Percentiles rank a stretch among this genome's conserved stretches.
phyloP scores from a whole-genome alignment of 1,284 basidiomycete species.

The Fomes fomentarius region DNA sequence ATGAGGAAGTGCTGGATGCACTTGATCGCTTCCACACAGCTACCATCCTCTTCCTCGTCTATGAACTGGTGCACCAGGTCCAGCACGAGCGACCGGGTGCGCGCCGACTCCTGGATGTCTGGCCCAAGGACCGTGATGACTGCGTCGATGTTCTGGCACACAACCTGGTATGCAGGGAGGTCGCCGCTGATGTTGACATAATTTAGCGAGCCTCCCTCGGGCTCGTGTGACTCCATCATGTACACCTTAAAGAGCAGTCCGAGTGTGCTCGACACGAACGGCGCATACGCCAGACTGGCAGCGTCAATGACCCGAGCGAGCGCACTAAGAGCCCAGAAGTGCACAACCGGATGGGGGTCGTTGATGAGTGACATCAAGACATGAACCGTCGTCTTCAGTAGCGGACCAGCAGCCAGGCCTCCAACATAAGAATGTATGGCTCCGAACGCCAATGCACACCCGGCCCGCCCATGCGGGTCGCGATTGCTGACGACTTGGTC shows the following conservation, averaged over 20 bases:
- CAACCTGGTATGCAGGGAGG: slow-evolving; percentile 88
- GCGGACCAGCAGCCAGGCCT: slow-evolving; percentile 89
- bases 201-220: slow-evolving; percentile 86
- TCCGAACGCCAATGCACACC: slow-evolving; percentile 94
- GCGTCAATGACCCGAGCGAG: slow-evolving; percentile 89
- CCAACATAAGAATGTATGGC: slow-evolving; percentile 93
- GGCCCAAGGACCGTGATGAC: slow-evolving; percentile 95
- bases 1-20: slow-evolving; percentile 97
- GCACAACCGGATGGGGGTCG: slow-evolving; percentile 96
- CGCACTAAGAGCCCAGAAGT: slow-evolving; percentile 91
- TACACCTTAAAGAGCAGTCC: slow-evolving; percentile 93
- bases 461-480: slow-evolving; percentile 91
- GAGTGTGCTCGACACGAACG: slow-evolving; percentile 87
- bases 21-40: slow-evolving; percentile 92
- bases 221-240: slow-evolving; percentile 90
- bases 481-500: slow-evolving; percentile 97
- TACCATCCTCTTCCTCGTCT: slow-evolving; percentile 84
- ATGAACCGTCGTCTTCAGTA: slow-evolving; percentile 96
- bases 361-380: slow-evolving; percentile 94
- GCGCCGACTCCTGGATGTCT: slow-evolving; percentile 88
- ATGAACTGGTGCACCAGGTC: slow-evolving; percentile 88
- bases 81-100: slow-evolving; percentile 82
- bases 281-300: slow-evolving; percentile 90
- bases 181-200: slow-evolving; percentile 91
- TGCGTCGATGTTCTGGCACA: slow-evolving; percentile 92